Conservation (phyloP, 1,284 basidiomycete species). For the Caloboletus firmus region DNA sequence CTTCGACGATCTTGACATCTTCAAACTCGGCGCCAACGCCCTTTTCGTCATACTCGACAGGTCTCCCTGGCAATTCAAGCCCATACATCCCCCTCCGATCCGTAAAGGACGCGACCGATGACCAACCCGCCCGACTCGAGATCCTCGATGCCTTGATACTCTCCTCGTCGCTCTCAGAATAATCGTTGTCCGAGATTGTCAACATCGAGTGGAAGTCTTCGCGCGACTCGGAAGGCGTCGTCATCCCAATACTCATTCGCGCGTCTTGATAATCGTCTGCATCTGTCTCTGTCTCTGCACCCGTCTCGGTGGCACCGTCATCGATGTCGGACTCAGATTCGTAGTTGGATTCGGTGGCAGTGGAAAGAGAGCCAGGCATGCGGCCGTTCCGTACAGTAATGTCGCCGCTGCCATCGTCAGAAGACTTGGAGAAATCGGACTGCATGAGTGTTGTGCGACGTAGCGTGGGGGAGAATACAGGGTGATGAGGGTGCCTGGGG, state of each 20-base stretch:
- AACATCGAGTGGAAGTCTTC: slow-evolving; percentile 77
- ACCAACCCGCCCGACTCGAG: slow-evolving; percentile 36
- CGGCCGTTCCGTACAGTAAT: slow-evolving; percentile 35
- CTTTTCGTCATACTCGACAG: slow-evolving; percentile 42
- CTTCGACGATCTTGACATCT: slow-evolving; percentile 32
- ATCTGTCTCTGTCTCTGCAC: slow-evolving; percentile 67
- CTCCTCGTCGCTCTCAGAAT: slow-evolving; percentile 57
- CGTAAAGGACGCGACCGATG: slow-evolving; percentile 28
- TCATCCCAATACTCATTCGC: slow-evolving; percentile 65
- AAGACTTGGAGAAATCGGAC: slow-evolving; percentile 37
- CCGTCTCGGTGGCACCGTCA: slow-evolving; percentile 60
- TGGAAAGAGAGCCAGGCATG: slow-evolving; percentile 36
- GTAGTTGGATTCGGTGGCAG: slow-evolving; percentile 28
- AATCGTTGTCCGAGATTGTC: slow-evolving; percentile 71
- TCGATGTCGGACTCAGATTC: slow-evolving; percentile 43
- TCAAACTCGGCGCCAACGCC: slow-evolving; percentile 38
- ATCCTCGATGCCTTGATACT: slow-evolving; percentile 65
- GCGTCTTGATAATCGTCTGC: slow-evolving; percentile 84
- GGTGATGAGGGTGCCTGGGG: slow-evolving; percentile 3
- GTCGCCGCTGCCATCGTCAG: slow-evolving; percentile 48
- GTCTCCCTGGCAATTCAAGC: slow-evolving; percentile 5
- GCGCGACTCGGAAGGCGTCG: slow-evolving; percentile 57
- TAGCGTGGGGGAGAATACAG: slow-evolving; percentile 26
- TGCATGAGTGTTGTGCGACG: slow-evolving; percentile 52
- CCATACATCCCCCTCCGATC: slow-evolving; percentile 12